Percentiles rank a stretch among this genome's conserved stretches.
Conservation (phyloP, 345 rosid genomes). For the Conringia planisiliqua region DNA sequence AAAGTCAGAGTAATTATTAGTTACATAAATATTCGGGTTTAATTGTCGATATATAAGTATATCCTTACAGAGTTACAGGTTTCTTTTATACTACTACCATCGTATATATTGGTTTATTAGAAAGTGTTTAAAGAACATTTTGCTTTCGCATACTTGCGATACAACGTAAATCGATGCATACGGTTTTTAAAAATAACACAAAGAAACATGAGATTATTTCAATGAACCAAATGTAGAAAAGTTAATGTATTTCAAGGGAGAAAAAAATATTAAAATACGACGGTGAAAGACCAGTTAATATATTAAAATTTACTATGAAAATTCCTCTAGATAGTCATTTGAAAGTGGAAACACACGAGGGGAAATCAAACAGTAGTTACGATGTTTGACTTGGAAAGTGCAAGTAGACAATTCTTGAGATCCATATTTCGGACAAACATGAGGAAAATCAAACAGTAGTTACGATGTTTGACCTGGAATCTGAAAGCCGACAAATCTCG, state of each 20-base stretch:
- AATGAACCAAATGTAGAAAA: not conserved
- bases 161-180: not conserved
- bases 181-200: not conserved
- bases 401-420: conserved; percentile 25
- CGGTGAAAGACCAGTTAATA: not conserved
- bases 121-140: not conserved
- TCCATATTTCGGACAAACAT: not conserved
- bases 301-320: not conserved
- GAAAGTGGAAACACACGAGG: conserved; percentile 14
- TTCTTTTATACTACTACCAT: too few species aligned
- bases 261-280: not conserved
- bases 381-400: conserved; percentile 27
- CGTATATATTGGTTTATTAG: not conserved
- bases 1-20: conserved; percentile 2
- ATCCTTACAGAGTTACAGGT: not conserved
- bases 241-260: not conserved
- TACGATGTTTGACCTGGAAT: conserved; percentile 21
- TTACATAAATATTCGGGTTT: not conserved
- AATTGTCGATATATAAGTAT: not conserved
- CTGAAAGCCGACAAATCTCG: conserved; percentile 12
- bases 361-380: conserved; percentile 27
- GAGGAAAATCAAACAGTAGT: conserved; percentile 21
- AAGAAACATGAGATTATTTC: not conserved
- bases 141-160: too few species aligned
- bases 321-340: not conserved